Evolutionary conservation across 495 filamentous ascomycete species (phyloP).

Genomic region (Lichenothelia convexa): DNA sequence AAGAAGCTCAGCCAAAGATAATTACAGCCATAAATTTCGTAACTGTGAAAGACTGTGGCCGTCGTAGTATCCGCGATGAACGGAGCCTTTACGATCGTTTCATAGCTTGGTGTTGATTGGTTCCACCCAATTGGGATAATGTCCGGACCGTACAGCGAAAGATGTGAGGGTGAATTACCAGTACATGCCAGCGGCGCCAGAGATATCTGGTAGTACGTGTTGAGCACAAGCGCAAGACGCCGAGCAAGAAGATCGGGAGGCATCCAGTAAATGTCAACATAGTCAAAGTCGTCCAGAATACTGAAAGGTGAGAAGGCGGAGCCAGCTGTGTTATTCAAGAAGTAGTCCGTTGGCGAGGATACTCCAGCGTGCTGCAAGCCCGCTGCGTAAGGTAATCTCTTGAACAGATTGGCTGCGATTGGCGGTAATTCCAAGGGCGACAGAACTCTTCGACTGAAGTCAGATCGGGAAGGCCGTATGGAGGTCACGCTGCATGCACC

Average conservation of each 20-base stretch:
- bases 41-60: conserved; percentile 1
- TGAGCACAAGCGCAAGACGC: conserved; percentile 7
- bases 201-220: conserved; percentile 11
- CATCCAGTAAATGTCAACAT: no score
- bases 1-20: conserved; percentile 9
- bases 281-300: no score
- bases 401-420: neutral
- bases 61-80: conserved; percentile 11
- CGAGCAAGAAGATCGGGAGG: conserved; percentile 5
- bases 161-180: conserved; percentile 5
- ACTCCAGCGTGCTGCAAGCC: neutral
- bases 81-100: neutral
- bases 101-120: neutral
- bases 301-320: no score
- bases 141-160: conserved; percentile 11
- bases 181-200: conserved; percentile 4
- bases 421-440: conserved; percentile 7
- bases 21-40: conserved; percentile 9
- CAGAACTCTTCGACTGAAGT: conserved; percentile 1
- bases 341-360: neutral
- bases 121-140: conserved; percentile 3
- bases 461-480: conserved; percentile 5
- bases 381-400: conserved; percentile 1
- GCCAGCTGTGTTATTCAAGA: no score
- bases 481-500: conserved; percentile 5